Conservation (phyloP, 1,139 yeast genomes). For the Magnusiomyces magnusii region DNA sequence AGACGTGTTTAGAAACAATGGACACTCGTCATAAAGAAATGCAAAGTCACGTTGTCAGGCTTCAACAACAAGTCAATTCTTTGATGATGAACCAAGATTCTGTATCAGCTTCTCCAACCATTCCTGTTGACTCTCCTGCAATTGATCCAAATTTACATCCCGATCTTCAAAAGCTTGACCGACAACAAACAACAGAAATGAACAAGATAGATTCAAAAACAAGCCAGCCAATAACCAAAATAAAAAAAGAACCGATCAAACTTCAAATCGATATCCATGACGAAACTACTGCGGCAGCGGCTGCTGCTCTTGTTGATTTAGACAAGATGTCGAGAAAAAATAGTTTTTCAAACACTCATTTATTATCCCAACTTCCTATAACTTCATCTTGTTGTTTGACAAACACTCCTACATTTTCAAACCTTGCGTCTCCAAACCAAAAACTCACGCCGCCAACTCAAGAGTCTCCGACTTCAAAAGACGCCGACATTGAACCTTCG, state of each 20-base stretch:
- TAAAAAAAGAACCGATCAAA: constrained; percentile 3
- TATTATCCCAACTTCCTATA: neutral
- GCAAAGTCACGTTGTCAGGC: constrained; percentile 6
- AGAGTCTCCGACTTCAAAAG: neutral
- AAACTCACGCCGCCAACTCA: neutral
- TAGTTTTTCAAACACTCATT: neutral
- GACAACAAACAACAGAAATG: too few relatives aligned
- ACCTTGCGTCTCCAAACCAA: neutral
- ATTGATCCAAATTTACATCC: neutral
- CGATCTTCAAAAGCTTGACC: neutral
- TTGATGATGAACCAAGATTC: neutral
- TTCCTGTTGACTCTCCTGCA: neutral
- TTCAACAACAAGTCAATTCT: constrained; percentile 5
- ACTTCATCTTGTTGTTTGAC: constrained; percentile 5
- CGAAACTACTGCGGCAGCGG: constrained; percentile 4
- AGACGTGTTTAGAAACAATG: constrained; percentile 29
- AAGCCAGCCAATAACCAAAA: neutral
- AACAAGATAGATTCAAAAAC: neutral
- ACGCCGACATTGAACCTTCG: constrained; percentile 7
- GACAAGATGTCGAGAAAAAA: neutral
- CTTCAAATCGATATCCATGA: neutral
- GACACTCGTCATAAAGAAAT: constrained; percentile 11
- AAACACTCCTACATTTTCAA: neutral
- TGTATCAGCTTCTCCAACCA: neutral
- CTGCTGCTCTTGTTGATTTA: constrained; percentile 5